A percentile compares a stretch with the other conserved stretches of the same genome.
Conservation (phyloP, 2,329 filamentous ascomycete species). For the Apiospora arundinis region DNA sequence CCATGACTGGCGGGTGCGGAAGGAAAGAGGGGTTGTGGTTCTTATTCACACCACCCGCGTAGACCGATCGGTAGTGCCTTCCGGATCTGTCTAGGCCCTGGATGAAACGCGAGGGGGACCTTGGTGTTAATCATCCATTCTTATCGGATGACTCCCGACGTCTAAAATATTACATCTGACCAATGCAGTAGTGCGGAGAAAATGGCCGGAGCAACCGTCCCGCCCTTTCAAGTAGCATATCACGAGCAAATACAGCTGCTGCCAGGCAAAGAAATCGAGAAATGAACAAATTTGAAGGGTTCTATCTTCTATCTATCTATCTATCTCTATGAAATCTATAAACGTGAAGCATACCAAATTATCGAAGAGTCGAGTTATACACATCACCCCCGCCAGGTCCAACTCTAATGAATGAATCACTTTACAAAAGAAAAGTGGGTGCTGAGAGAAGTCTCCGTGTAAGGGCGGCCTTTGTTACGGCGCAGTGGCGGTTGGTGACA, state of each 20-base stretch:
- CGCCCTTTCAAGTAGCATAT: too few relatives aligned
- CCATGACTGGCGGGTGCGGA: neutral
- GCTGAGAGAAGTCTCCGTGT: slow-evolving; percentile 16
- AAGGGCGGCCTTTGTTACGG: neutral
- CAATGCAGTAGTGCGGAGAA: too few relatives aligned
- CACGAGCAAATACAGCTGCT: too few relatives aligned
- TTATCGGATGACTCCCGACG: neutral
- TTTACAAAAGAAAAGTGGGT: slow-evolving; percentile 14
- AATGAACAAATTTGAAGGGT: neutral
- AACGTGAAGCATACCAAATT: slow-evolving; percentile 1
- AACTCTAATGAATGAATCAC: slow-evolving; percentile 11
- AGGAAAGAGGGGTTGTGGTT: slow-evolving; percentile 2
- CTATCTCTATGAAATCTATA: neutral
- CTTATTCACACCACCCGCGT: neutral
- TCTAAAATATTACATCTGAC: too few relatives aligned
- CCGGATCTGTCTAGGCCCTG: neutral
- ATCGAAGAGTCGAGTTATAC: neutral
- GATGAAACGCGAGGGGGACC: neutral
- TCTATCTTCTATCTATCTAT: slow-evolving; percentile 8
- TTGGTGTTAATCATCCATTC: neutral
- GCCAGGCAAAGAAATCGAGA: neutral
- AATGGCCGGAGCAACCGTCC: too few relatives aligned
- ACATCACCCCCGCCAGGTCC: neutral
- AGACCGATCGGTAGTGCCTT: neutral
- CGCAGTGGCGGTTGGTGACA: neutral